Conservation (phyloP, 352 stramenopile species). For the Pythium chondricola region DNA sequence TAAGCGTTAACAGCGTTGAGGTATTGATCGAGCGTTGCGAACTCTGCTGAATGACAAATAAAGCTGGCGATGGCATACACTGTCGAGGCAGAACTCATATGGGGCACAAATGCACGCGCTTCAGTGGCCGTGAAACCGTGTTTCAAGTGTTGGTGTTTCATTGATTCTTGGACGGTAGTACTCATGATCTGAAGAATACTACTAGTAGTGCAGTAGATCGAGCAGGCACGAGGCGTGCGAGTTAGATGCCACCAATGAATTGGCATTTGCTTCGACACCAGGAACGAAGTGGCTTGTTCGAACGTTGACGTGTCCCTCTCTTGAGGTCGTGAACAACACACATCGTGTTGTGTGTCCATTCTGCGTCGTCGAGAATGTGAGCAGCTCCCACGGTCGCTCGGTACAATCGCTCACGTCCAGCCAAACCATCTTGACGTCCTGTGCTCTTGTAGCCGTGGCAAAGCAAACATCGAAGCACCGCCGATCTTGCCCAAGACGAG, state of each 20-base stretch:
- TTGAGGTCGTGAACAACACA: slow-evolving; percentile 9
- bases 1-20: slow-evolving; percentile 75
- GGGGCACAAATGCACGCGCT: no score
- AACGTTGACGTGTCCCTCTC: slow-evolving; percentile 4
- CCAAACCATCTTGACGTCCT: slow-evolving; percentile 24
- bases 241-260: slow-evolving; percentile 2
- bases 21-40: slow-evolving; percentile 60
- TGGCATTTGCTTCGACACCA: slow-evolving; percentile 17
- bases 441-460: slow-evolving; percentile 13
- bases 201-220: no score
- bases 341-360: slow-evolving; percentile 28
- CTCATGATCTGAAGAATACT: no score
- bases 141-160: no score
- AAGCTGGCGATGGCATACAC: slow-evolving; percentile 21
- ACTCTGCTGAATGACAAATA: slow-evolving; percentile 71
- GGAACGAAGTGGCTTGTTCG: slow-evolving; percentile 25
- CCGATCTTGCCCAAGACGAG: no score
- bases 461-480: no score
- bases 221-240: no score
- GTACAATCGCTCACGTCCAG: slow-evolving; percentile 19
- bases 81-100: slow-evolving; percentile 21
- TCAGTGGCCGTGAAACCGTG: no score
- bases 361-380: slow-evolving; percentile 47
- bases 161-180: no score
- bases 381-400: slow-evolving; percentile 14